Conservation (phyloP, 2,329 filamentous ascomycete genomes). For the Microsporum ferrugineum region DNA sequence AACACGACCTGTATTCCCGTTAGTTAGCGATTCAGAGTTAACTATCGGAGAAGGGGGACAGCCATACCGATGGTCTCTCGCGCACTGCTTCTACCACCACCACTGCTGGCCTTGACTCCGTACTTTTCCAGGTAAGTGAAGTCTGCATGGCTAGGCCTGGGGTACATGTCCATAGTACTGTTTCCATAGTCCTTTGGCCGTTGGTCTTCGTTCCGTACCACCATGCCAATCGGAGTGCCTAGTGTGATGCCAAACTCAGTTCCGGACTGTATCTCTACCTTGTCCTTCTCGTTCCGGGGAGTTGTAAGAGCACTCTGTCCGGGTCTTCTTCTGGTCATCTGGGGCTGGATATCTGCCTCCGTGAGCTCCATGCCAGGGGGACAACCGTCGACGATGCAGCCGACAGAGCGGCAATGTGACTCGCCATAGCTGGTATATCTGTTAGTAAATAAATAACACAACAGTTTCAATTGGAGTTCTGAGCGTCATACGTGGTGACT, state of each 20-base stretch:
- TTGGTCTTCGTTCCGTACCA: slow-evolving; percentile 86
- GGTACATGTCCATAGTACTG: slow-evolving; percentile 82
- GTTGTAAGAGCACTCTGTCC: slow-evolving; percentile 86
- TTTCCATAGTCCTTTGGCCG: slow-evolving; percentile 82
- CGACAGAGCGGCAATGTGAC: slow-evolving; percentile 84
- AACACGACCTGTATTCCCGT: slow-evolving; percentile 52
- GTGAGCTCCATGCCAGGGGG: slow-evolving; percentile 78
- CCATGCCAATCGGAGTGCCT: slow-evolving; percentile 78
- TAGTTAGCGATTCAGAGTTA: not conserved
- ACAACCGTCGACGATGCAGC: slow-evolving; percentile 87
- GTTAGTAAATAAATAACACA: slow-evolving; percentile 17
- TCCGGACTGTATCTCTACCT: slow-evolving; percentile 83
- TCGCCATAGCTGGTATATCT: slow-evolving; percentile 53
- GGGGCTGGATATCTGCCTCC: slow-evolving; percentile 82
- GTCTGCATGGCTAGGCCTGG: slow-evolving; percentile 84
- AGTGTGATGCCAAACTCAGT: slow-evolving; percentile 82
- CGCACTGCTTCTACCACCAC: slow-evolving; percentile 83
- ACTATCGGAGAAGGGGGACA: not conserved
- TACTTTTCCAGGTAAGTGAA: slow-evolving; percentile 98
- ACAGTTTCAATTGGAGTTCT: slow-evolving; percentile 8
- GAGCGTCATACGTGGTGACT: slow-evolving; percentile 54
- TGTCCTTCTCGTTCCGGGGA: slow-evolving; percentile 83
- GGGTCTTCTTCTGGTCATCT: slow-evolving; percentile 80
- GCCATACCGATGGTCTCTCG: slow-evolving; percentile 73
- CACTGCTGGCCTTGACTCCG: slow-evolving; percentile 79